These are phyloP conservation scores for Capronia americana DNA, from an alignment of 2,329 filamentous ascomycete species.

Conservation along the genomic window DNA sequence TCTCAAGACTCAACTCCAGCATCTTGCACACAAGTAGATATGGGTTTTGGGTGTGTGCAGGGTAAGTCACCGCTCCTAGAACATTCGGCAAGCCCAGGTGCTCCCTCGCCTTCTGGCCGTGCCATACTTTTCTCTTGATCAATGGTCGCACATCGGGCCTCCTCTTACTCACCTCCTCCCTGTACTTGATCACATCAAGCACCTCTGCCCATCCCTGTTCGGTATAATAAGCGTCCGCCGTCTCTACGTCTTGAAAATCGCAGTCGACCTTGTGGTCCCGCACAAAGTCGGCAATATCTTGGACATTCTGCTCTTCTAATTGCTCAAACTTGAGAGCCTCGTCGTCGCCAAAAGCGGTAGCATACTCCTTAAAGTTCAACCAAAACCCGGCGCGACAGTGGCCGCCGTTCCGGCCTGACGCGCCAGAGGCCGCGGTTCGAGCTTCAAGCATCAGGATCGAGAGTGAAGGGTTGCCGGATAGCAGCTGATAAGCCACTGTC, in stretches of 20 bases:
- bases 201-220: slow-evolving; percentile 15
- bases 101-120: slow-evolving; percentile 47
- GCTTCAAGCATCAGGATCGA: slow-evolving; percentile 54
- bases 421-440: slow-evolving; percentile 53
- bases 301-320: slow-evolving; percentile 51
- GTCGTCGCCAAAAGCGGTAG: slow-evolving; percentile 47
- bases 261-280: slow-evolving; percentile 51
- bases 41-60: slow-evolving; percentile 7
- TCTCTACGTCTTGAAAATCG: slow-evolving; percentile 51
- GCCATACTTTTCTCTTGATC: slow-evolving; percentile 6
- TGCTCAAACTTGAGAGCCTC: slow-evolving; percentile 56
- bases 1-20: slow-evolving; percentile 52
- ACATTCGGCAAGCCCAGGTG: slow-evolving; percentile 46
- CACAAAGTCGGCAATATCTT: slow-evolving; percentile 53
- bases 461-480: slow-evolving; percentile 33
- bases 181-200: slow-evolving; percentile 21
- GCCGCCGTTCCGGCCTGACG: slow-evolving; percentile 54
- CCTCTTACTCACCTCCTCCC: slow-evolving; percentile 22
- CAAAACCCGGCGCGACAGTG: slow-evolving; percentile 40
- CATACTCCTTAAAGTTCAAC: slow-evolving; percentile 40
- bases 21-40: slow-evolving; percentile 9
- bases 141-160: slow-evolving; percentile 9
- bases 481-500: slow-evolving; percentile 46
- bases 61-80: slow-evolving; percentile 41
- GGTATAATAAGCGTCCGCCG: slow-evolving; percentile 40